Conservation (phyloP, 805 yeast genomes). For the Schizosaccharomyces osmophilus region DNA sequence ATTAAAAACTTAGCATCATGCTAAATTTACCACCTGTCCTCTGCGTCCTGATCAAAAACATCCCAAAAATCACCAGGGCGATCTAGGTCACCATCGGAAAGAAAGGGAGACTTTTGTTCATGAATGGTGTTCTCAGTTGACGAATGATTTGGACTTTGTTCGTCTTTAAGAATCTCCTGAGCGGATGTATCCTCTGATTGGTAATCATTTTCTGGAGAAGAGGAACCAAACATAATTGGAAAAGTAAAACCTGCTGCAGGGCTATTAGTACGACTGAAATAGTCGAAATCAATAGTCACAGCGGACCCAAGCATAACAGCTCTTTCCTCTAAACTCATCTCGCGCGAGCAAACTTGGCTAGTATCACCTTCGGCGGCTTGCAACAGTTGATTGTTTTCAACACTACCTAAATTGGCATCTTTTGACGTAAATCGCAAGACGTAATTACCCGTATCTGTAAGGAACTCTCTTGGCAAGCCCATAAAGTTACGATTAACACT, state of each 20-base stretch:
- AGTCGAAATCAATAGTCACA: slow-evolving; percentile 82
- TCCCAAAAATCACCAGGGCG: not conserved
- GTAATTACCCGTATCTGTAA: slow-evolving; percentile 88
- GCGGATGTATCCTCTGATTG: not conserved
- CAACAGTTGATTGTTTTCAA: slow-evolving; percentile 22
- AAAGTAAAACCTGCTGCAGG: not conserved
- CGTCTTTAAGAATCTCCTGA: not conserved
- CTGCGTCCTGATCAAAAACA: not conserved
- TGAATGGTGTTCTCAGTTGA: not conserved
- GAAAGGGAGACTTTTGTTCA: not conserved
- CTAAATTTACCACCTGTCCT: not conserved
- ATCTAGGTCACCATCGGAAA: not conserved
- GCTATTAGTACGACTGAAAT: slow-evolving; percentile 32
- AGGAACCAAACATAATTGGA: not conserved
- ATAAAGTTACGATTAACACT: slow-evolving; percentile 84
- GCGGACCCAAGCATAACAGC: slow-evolving; percentile 74
- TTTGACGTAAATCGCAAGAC: slow-evolving; percentile 56
- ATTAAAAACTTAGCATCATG: too few species aligned
- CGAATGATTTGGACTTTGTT: not conserved
- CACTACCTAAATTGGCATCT: slow-evolving; percentile 19
- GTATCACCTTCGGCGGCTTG: slow-evolving; percentile 13
- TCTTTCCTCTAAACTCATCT: slow-evolving; percentile 52
- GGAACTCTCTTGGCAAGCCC: slow-evolving; percentile 74
- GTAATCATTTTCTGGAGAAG: not conserved
- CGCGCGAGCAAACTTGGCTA: slow-evolving; percentile 15